Evolutionary conservation across 192 early-diverging fungal genomes (phyloP).

Genomic region (Kappamyces sp.): DNA sequence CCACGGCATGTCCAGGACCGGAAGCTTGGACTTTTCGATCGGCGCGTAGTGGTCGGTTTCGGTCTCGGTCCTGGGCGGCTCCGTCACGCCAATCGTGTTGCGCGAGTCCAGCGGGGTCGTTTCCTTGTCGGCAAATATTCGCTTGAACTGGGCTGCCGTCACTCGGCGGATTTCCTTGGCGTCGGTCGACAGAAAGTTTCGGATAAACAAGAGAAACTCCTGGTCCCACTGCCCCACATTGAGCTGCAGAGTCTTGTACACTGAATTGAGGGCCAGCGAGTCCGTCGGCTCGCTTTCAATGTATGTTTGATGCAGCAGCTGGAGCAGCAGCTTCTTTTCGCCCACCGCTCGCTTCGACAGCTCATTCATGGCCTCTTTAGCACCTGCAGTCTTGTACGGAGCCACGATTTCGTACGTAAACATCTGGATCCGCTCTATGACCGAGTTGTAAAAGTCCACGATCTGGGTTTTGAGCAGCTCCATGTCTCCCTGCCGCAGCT

Average conservation of each 20-base stretch:
- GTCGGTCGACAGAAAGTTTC: conserved; percentile 77
- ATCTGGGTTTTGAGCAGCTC: conserved; percentile 63
- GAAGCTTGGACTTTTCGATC: no score
- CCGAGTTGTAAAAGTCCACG: conserved; percentile 79
- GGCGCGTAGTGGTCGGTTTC: no score
- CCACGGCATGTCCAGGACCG: no score
- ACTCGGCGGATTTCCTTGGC: conserved; percentile 60
- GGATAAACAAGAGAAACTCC: conserved; percentile 73
- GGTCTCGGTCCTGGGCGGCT: no score
- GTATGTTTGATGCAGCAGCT: conserved; percentile 78
- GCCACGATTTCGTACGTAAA: conserved; percentile 78
- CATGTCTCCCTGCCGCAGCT: conserved; percentile 72
- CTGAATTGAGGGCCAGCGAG: conserved; percentile 72
- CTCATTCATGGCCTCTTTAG: conserved; percentile 64
- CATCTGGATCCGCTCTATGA: conserved; percentile 69
- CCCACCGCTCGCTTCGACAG: conserved; percentile 63
- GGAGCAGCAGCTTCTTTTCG: conserved; percentile 77
- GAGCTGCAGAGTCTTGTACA: conserved; percentile 68
- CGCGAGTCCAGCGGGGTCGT: conserved; percentile 1
- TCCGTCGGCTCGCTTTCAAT: conserved; percentile 72
- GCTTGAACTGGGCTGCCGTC: conserved; percentile 55
- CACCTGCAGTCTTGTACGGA: conserved; percentile 58
- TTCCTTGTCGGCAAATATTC: conserved; percentile 58
- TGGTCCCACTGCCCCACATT: conserved; percentile 79
- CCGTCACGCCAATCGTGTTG: no score